These are phyloP conservation scores for Guyanaporus albipodus DNA, from an alignment of 768 basidiomycete genomes.

Conservation along the genomic window DNA sequence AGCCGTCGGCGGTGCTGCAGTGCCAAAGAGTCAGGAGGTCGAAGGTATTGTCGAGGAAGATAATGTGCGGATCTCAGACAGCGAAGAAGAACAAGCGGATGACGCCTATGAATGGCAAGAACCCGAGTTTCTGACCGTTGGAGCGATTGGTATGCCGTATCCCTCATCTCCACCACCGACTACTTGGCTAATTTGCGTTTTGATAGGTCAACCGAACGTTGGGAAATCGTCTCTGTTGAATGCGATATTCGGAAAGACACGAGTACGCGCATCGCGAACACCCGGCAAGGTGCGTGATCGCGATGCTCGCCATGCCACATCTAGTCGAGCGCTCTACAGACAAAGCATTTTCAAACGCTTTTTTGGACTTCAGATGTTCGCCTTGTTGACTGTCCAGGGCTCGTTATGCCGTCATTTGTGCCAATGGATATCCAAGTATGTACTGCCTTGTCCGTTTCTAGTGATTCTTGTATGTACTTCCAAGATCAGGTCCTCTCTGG, in stretches of 20 bases:
- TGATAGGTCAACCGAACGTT: constrained; percentile 85
- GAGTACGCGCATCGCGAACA: constrained; percentile 79
- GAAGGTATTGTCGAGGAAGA: constrained; percentile 21
- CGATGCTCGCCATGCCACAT: neutral
- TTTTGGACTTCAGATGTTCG: constrained; percentile 85
- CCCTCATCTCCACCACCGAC: neutral
- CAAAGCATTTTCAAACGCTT: constrained; percentile 93
- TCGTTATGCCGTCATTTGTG: constrained; percentile 82
- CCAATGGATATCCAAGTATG: constrained; percentile 80
- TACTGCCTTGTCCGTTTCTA: neutral
- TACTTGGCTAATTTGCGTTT: neutral
- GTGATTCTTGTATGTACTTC: neutral
- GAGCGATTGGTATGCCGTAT: constrained; percentile 58
- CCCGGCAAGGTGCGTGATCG: constrained; percentile 67
- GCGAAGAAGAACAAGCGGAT: constrained; percentile 13
- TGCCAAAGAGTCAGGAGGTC: constrained; percentile 25
- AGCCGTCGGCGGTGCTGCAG: constrained; percentile 40
- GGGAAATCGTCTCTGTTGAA: constrained; percentile 93
- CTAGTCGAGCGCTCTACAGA: constrained; percentile 40
- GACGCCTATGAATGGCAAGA: constrained; percentile 32
- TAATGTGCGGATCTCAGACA: constrained; percentile 3
- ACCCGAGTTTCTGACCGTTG: constrained; percentile 69
- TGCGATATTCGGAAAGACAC: constrained; percentile 76
- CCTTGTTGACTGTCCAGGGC: constrained; percentile 92
- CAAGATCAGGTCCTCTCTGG: constrained; percentile 57